Percentiles rank a stretch among this genome's conserved stretches.
Conservation (phyloP, 257 asterid species). For the Leonotis leonurus region DNA sequence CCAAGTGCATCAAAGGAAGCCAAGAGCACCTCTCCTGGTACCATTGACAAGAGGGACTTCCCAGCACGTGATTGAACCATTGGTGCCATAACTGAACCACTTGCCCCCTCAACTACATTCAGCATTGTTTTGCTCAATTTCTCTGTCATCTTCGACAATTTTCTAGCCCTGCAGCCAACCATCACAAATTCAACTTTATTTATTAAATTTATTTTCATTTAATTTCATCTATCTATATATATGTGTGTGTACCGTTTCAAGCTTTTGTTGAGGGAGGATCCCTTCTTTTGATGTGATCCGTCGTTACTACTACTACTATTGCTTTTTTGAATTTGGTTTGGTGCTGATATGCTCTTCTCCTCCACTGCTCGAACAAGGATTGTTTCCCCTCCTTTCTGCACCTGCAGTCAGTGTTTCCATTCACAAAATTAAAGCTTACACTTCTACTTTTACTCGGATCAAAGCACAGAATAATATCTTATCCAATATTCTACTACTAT, state of each 20-base stretch:
- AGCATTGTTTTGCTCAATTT: conserved; percentile 72
- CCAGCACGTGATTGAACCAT: conserved; percentile 62
- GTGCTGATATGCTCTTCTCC: conserved; percentile 16
- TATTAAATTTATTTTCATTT: background rate
- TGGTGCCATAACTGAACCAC: conserved; percentile 61
- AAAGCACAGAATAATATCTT: no score
- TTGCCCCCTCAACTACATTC: conserved; percentile 54
- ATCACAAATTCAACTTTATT: background rate
- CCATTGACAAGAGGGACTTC: conserved; percentile 49
- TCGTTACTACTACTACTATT: background rate
- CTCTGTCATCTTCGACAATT: conserved; percentile 71
- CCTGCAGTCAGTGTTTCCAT: conserved; percentile 29
- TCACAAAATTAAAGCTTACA: no score
- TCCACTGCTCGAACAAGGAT: conserved; percentile 38
- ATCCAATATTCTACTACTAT: no score
- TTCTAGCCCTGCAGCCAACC: conserved; percentile 38
- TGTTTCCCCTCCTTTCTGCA: conserved; percentile 67
- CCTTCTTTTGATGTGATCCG: conserved; percentile 26
- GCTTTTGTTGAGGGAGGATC: conserved; percentile 39
- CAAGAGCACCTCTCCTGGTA: conserved; percentile 70
- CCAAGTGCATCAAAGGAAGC: conserved; percentile 82
- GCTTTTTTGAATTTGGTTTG: conserved; percentile 1
- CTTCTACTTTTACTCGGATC: no score
- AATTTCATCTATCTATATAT: background rate
- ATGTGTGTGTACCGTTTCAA: conserved; percentile 46